phyloP scores from a whole-genome alignment of 176 grass and related monocot species.

The Carex scoparia region DNA sequence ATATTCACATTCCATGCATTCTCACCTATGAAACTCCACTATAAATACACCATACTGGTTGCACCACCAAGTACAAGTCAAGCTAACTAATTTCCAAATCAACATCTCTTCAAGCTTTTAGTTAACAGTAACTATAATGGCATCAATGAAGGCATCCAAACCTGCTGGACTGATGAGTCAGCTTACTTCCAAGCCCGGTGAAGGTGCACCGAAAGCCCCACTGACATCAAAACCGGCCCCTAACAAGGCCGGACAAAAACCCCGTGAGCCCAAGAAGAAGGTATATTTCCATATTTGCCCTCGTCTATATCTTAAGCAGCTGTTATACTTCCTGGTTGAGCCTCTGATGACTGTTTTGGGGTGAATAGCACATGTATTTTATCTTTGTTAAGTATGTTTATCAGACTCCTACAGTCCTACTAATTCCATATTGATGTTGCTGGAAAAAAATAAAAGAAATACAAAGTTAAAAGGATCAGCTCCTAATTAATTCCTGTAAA shows the following conservation, averaged over 20 bases:
- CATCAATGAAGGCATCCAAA: slow-evolving; percentile 58
- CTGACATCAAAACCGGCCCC: slow-evolving; percentile 47
- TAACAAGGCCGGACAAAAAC: slow-evolving; percentile 78
- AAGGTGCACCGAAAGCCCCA: slow-evolving; percentile 33
- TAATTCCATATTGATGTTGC: background rate
- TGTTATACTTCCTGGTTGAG: background rate
- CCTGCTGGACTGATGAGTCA: slow-evolving; percentile 36
- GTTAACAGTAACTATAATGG: slow-evolving; percentile 35
- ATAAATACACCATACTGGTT: slow-evolving; percentile 50
- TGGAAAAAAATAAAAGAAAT: background rate
- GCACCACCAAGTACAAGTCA: slow-evolving; percentile 23
- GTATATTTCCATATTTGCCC: slow-evolving; percentile 18
- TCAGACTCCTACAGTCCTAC: background rate
- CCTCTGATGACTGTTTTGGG: background rate
- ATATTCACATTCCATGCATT: background rate
- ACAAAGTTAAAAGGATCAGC: background rate
- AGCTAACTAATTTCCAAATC: slow-evolving; percentile 32
- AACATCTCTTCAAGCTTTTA: slow-evolving; percentile 7
- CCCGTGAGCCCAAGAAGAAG: slow-evolving; percentile 75
- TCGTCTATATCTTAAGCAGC: background rate
- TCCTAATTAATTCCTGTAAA: background rate
- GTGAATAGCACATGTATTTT: background rate
- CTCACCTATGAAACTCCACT: slow-evolving; percentile 20
- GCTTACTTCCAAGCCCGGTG: slow-evolving; percentile 42
- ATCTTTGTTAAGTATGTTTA: background rate